Percentiles rank a stretch among this genome's conserved stretches.
Evolutionary conservation across 768 basidiomycete species (phyloP).

Genomic region (Serendipita vermifera): DNA sequence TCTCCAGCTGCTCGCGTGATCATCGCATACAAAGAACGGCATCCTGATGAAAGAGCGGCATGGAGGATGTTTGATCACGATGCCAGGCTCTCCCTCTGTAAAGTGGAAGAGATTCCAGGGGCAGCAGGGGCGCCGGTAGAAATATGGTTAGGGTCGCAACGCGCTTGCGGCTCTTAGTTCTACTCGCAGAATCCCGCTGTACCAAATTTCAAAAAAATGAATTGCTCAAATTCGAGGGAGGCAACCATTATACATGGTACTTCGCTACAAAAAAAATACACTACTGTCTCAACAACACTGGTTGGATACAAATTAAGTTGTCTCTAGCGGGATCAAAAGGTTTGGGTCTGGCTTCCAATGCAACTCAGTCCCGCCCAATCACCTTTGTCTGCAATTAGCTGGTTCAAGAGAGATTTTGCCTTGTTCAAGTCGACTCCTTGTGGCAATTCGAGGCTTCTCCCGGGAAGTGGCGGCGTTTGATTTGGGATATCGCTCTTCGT

Average conservation of each 20-base stretch:
- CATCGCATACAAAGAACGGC: conserved; percentile 80
- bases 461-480: background rate
- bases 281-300: no score
- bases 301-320: no score
- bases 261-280: no score
- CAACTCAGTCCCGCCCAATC: conserved; percentile 1
- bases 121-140: conserved; percentile 54
- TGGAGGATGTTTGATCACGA: conserved; percentile 45
- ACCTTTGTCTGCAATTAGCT: background rate
- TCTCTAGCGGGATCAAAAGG: no score
- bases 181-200: no score
- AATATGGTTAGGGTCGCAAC: conserved; percentile 49
- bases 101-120: conserved; percentile 43
- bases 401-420: background rate
- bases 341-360: conserved; percentile 2
- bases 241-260: no score
- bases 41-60: conserved; percentile 56
- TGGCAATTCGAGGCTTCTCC: no score
- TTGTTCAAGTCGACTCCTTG: background rate
- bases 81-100: conserved; percentile 42
- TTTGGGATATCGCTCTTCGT: background rate
- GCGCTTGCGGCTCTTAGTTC: no score
- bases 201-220: no score
- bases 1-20: conserved; percentile 34
- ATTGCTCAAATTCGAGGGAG: no score